phyloP scores from a whole-genome alignment of 225 moss, liverwort and hornwort genomes.

The Ulota crispa region DNA sequence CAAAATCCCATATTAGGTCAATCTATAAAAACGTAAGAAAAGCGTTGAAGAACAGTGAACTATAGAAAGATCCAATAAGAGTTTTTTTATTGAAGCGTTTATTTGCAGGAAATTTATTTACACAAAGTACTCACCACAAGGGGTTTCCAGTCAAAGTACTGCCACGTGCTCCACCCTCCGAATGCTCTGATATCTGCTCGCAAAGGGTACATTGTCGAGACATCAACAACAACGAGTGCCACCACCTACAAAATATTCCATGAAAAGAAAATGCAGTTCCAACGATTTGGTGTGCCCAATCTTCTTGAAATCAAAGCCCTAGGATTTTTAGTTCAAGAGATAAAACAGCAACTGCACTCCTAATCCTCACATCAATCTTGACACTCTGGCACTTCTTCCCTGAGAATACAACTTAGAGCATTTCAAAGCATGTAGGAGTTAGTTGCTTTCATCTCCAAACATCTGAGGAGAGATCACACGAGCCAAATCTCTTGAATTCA shows the following conservation, averaged over 20 bases:
- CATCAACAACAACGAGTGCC: slow-evolving; percentile 76
- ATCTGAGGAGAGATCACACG: background rate
- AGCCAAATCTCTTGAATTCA: background rate
- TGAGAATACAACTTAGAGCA: background rate
- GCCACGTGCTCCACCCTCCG: slow-evolving; percentile 90
- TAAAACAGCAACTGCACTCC: background rate
- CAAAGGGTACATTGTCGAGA: slow-evolving; percentile 64
- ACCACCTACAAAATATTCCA: slow-evolving; percentile 62
- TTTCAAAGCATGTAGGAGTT: background rate
- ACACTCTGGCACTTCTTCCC: background rate
- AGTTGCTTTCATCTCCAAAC: background rate
- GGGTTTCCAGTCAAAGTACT: slow-evolving; percentile 74
- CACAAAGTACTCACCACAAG: slow-evolving; percentile 52
- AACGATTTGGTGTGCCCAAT: background rate
- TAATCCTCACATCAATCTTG: background rate
- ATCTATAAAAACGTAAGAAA: background rate
- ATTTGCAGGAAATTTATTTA: background rate
- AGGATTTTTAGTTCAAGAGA: background rate
- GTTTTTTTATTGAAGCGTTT: background rate
- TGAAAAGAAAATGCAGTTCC: slow-evolving; percentile 5
- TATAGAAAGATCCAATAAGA: background rate
- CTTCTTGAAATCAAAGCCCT: slow-evolving; percentile 4
- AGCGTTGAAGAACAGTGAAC: background rate
- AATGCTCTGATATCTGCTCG: slow-evolving; percentile 77
- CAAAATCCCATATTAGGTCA: slow-evolving; percentile 7